Base-by-base conservation (phyloP, 495 filamentous ascomycete genomes). In the Cudoniella acicularis region DNA sequence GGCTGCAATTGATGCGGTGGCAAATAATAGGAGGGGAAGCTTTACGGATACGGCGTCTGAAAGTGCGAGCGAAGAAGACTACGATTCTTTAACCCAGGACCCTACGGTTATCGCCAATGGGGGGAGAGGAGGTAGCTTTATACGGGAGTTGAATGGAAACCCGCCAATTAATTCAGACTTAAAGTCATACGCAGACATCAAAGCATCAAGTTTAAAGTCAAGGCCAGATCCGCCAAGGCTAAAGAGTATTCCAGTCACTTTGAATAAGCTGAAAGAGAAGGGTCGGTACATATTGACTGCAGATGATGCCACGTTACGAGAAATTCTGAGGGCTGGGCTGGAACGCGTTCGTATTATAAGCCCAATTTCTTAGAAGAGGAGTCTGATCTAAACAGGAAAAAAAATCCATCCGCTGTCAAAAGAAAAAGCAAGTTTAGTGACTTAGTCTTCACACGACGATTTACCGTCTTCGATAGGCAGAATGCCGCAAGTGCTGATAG, bases 381-480 rank as follows among this genome's bases (percentile, higher is more conserved):
- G 6, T 4, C 18, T 60, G 8, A 40, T 36, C 45, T 41, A 6
- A n/a, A 24, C 6, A 27, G 66, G 56, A 53, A 49, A 56, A 68
- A 56, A 51, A 56, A 63, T 41, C 52, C 65, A 11, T 24, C 50
- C 3, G n/a, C 60, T 41, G 26, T 54, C 30, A 63, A 69, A 56
- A 57, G 67, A 20, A 71, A 72, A 65, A 81, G 77, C 54, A 83
- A 81, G 55, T 85, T 89, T 67, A 71, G 79, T 56, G 84, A 89
- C 66, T 69, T 87, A 41, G 80, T 87, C 17, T 89, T 90, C 66
- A 89, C 86, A 2, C 76, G 81, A 30, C 82, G 80, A 53, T 87
- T 88, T 64, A 86, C 86, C 0, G 74, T 84, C 3, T 90, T 91
- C 62, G 88, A 91, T 67, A 77, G 83, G 11, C 82, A 84, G 58